Conservation (phyloP, 345 rosid species). For the Boechera stricta region DNA sequence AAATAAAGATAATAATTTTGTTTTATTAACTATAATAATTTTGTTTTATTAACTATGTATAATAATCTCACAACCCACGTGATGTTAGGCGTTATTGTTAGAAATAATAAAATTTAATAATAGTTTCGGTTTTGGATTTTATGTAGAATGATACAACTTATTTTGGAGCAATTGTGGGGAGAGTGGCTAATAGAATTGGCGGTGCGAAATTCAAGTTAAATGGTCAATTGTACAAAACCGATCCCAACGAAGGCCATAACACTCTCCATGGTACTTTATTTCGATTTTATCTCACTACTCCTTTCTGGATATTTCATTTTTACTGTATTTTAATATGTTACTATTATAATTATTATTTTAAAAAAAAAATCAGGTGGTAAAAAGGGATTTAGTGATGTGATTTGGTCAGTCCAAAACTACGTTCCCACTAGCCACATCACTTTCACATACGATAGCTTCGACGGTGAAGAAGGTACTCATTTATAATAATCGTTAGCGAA, state of each 20-base stretch:
- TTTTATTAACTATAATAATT: too few species aligned
- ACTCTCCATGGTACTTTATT: constrained; percentile 67
- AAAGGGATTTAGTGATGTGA: constrained; percentile 67
- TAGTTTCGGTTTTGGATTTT: not conserved
- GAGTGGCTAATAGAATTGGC: constrained; percentile 84
- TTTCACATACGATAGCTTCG: constrained; percentile 62
- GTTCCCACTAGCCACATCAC: constrained; percentile 53
- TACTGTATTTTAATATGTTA: too few species aligned
- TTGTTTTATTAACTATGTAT: too few species aligned
- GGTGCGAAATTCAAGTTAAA: constrained; percentile 64
- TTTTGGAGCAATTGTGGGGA: constrained; percentile 86
- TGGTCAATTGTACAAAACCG: constrained; percentile 61
- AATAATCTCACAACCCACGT: not conserved
- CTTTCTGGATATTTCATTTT: not conserved
- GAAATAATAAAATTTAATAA: not conserved
- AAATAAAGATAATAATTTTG: too few species aligned
- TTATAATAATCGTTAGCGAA: too few species aligned
- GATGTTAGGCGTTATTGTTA: not conserved
- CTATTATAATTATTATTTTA: too few species aligned
- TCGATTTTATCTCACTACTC: not conserved
- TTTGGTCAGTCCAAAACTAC: constrained; percentile 62
- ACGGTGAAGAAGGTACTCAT: constrained; percentile 70
- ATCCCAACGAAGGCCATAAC: constrained; percentile 74
- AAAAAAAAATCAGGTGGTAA: constrained; percentile 59
- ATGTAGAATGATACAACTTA: constrained; percentile 65